Conservation (phyloP, 768 basidiomycete species). For the Boletus eberwhitei region DNA sequence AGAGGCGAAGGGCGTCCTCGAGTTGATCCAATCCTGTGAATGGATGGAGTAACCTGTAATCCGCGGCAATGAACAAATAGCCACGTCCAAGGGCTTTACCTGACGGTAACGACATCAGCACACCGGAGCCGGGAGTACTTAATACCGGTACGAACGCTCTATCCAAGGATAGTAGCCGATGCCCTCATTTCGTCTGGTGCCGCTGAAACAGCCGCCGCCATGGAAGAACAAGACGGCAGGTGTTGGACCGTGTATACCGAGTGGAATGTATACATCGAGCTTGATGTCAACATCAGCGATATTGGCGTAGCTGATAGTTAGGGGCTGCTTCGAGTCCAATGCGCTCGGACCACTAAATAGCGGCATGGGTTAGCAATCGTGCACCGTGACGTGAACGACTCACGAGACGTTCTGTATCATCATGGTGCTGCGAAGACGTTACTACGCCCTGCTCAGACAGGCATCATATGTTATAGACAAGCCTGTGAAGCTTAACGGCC, state of each 20-base stretch:
- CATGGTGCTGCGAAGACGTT: no score
- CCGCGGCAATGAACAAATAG: slow-evolving; percentile 1
- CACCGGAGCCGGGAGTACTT: not conserved
- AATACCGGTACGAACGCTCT: not conserved
- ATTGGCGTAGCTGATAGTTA: not conserved
- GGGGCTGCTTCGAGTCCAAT: not conserved
- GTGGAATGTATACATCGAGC: not conserved
- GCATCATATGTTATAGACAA: no score
- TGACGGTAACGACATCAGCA: not conserved
- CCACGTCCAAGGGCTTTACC: not conserved
- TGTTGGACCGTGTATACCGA: not conserved
- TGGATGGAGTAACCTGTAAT: slow-evolving; percentile 1
- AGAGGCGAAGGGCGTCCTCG: not conserved
- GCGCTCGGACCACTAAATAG: not conserved
- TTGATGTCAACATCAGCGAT: not conserved
- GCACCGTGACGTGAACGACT: not conserved
- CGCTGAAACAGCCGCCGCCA: slow-evolving; percentile 1
- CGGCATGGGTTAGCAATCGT: not conserved
- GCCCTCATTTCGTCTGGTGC: not conserved
- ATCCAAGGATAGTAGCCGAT: not conserved
- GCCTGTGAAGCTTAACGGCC: no score
- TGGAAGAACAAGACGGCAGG: slow-evolving; percentile 4
- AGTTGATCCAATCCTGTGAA: slow-evolving; percentile 3
- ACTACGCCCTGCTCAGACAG: no score
- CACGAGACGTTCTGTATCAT: not conserved